Percentiles rank a stretch among this genome's conserved stretches.
Conservation (phyloP, 192 early-diverging fungal species). For the Phlyctochytrium bullatum region DNA sequence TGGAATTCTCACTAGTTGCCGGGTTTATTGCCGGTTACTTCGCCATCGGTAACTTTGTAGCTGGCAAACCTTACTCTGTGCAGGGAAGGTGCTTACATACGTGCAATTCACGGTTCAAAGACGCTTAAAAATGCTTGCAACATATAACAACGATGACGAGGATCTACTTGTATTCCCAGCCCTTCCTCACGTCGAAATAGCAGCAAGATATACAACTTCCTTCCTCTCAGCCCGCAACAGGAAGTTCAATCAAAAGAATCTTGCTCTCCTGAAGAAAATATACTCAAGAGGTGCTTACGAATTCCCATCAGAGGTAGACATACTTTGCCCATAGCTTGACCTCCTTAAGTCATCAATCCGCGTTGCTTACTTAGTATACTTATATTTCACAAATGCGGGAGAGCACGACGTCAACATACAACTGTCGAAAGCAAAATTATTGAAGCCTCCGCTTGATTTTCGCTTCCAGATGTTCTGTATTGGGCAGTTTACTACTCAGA, state of each 20-base stretch:
- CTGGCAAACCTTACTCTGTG: too few species aligned
- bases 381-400: not conserved
- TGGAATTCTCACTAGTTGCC: not conserved
- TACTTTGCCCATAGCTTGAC: too few species aligned
- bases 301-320: not conserved
- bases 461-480: conserved; percentile 16
- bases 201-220: not conserved
- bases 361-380: not conserved
- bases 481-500: conserved; percentile 6
- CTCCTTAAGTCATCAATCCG: not conserved
- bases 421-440: not conserved
- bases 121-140: not conserved
- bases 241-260: not conserved
- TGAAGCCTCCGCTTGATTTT: conserved; percentile 8
- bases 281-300: not conserved
- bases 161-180: not conserved
- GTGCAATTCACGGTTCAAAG: not conserved
- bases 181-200: not conserved
- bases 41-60: too few species aligned
- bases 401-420: not conserved
- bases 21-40: not conserved
- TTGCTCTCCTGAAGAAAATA: not conserved
- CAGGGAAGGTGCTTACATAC: not conserved
- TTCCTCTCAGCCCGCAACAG: not conserved
- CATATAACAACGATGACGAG: not conserved